phyloP scores from a whole-genome alignment of 306 rosid genomes.

The Nissolia schottii region DNA sequence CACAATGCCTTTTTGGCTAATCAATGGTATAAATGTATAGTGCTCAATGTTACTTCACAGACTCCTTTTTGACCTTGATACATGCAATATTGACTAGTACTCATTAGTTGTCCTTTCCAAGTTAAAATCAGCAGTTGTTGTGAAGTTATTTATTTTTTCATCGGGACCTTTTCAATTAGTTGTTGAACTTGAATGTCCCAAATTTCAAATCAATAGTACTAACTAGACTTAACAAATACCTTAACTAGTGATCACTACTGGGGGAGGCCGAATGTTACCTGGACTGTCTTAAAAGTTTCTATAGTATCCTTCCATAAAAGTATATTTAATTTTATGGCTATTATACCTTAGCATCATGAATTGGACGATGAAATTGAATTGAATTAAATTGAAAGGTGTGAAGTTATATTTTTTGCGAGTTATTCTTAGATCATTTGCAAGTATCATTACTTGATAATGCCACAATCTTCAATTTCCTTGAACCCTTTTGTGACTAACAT shows the following conservation, averaged over 20 bases:
- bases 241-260: background rate
- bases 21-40: background rate
- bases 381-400: too few relatives aligned
- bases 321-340: background rate
- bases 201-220: background rate
- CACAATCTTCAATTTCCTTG: too few relatives aligned
- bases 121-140: too few relatives aligned
- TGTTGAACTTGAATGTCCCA: background rate
- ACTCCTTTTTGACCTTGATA: background rate
- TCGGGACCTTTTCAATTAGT: background rate
- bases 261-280: background rate
- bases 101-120: too few relatives aligned
- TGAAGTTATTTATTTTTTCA: too few relatives aligned
- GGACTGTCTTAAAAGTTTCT: background rate
- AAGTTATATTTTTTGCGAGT: too few relatives aligned
- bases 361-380: background rate
- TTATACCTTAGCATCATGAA: background rate
- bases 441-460: too few relatives aligned
- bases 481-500: background rate
- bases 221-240: background rate
- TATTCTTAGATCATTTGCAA: too few relatives aligned
- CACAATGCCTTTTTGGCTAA: background rate
- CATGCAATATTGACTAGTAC: background rate
- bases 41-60: too few relatives aligned
- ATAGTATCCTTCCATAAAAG: background rate